phyloP scores from a whole-genome alignment of 129 eudicot species.

The Ambrosia trifida region DNA sequence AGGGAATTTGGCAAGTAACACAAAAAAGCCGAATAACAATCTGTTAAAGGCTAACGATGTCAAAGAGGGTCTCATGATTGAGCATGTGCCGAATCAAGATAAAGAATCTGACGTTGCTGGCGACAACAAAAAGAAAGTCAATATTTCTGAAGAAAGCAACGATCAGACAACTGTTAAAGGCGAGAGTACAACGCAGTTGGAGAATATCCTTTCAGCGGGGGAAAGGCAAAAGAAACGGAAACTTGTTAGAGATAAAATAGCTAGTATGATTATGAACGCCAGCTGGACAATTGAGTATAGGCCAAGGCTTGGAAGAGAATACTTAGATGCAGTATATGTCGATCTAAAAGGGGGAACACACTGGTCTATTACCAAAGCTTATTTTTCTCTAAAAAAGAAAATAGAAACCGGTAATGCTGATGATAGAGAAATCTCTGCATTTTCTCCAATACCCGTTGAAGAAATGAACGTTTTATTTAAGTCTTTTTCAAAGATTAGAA shows the following conservation, averaged over 20 bases:
- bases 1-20: slow-evolving; percentile 12
- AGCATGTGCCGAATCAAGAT: slow-evolving; percentile 9
- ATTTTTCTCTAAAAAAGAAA: slow-evolving; percentile 47
- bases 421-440: slow-evolving; percentile 42
- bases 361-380: slow-evolving; percentile 89
- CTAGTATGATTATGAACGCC: slow-evolving; percentile 50
- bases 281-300: slow-evolving; percentile 78
- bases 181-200: slow-evolving; percentile 6
- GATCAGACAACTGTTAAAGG: slow-evolving; percentile 16
- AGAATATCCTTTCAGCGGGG: background rate
- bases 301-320: slow-evolving; percentile 53
- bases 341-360: slow-evolving; percentile 53
- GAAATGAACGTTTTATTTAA: slow-evolving; percentile 55
- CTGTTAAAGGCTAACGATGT: slow-evolving; percentile 25
- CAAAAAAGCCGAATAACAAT: slow-evolving; percentile 3
- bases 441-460: slow-evolving; percentile 72
- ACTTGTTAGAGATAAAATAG: slow-evolving; percentile 60
- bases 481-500: slow-evolving; percentile 32
- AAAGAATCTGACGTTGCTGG: slow-evolving; percentile 15
- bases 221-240: slow-evolving; percentile 48
- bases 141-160: slow-evolving; percentile 21
- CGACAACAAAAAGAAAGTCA: slow-evolving; percentile 21
- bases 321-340: slow-evolving; percentile 76
- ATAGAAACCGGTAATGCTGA: slow-evolving; percentile 48
- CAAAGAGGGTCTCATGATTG: slow-evolving; percentile 9